Percentiles rank a stretch among this genome's conserved stretches.
Evolutionary conservation across 2,329 filamentous ascomycete species (phyloP).

Genomic region (Sclerotinia subarctica): DNA sequence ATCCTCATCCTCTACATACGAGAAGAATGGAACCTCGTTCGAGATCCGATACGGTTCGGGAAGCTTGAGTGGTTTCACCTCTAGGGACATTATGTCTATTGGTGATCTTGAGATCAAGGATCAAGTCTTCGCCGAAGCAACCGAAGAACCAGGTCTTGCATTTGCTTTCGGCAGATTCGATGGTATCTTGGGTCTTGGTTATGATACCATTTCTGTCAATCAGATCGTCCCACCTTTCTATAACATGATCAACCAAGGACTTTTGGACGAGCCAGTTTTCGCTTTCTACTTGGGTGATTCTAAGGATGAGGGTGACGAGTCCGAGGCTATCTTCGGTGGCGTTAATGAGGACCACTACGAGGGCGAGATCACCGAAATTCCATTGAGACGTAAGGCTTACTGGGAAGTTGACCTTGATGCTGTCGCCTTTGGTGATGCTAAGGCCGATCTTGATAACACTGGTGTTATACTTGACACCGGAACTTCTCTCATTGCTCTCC

Average conservation of each 20-base stretch:
- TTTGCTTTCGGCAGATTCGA: constrained; percentile 98
- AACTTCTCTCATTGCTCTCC: constrained; percentile 94
- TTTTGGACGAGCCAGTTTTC: constrained; percentile 90
- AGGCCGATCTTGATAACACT: constrained; percentile 86
- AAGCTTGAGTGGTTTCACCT: constrained; percentile 89
- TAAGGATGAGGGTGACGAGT: constrained; percentile 65
- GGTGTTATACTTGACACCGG: constrained; percentile 98
- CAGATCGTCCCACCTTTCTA: constrained; percentile 93
- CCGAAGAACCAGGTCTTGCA: constrained; percentile 89
- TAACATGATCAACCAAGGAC: constrained; percentile 85
- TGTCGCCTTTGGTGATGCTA: constrained; percentile 82
- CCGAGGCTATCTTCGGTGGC: constrained; percentile 87
- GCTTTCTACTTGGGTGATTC: constrained; percentile 89
- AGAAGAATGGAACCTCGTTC: constrained; percentile 89
- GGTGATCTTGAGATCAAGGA: constrained; percentile 84
- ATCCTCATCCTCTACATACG: constrained; percentile 81
- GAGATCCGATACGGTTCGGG: constrained; percentile 95
- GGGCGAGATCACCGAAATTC: constrained; percentile 88
- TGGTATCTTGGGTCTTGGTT: constrained; percentile 92
- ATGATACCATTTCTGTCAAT: constrained; percentile 96
- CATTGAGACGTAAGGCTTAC: constrained; percentile 96
- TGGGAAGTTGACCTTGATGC: constrained; percentile 98
- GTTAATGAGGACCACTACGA: constrained; percentile 75
- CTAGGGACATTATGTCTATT: constrained; percentile 80
- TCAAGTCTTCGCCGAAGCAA: constrained; percentile 96